Evolutionary conservation across 176 grass and related monocot genomes (phyloP).

Genomic region (Ensete ventricosum): DNA sequence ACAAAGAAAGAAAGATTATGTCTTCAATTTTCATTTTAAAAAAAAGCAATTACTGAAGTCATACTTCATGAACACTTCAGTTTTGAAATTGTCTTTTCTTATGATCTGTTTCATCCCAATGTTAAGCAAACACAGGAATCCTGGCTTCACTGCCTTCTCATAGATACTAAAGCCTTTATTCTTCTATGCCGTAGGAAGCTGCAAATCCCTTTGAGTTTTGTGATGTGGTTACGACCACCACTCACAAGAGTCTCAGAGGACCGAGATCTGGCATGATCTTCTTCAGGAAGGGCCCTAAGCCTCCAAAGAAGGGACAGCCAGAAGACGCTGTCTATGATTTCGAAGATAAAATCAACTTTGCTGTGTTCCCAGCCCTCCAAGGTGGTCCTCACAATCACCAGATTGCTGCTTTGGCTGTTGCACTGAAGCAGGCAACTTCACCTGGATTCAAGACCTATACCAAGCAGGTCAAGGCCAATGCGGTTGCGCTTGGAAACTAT

Average conservation of each 20-base stretch:
- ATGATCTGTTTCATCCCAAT: too few relatives aligned
- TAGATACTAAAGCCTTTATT: too few relatives aligned
- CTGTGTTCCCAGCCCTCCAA: constrained; percentile 5
- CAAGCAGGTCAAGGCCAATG: constrained; percentile 7
- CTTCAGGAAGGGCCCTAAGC: constrained; percentile 9
- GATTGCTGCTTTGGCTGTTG: constrained; percentile 10
- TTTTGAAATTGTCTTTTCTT: too few relatives aligned
- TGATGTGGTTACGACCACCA: constrained; percentile 6
- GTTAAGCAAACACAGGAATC: too few relatives aligned
- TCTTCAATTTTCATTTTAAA: too few relatives aligned
- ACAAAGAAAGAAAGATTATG: too few relatives aligned
- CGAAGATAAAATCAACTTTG: constrained; percentile 10
- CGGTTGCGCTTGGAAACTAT: neutral
- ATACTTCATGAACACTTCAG: too few relatives aligned
- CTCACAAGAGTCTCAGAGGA: constrained; percentile 10
- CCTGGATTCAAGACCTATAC: neutral
- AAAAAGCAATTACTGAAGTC: too few relatives aligned
- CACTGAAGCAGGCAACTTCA: neutral
- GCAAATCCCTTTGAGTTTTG: constrained; percentile 7
- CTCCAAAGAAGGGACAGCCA: constrained; percentile 11
- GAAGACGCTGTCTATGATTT: constrained; percentile 12
- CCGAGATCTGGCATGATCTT: constrained; percentile 2
- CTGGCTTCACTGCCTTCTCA: too few relatives aligned
- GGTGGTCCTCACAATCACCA: constrained; percentile 13
- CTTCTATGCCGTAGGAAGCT: neutral